These are phyloP conservation scores for Conidiobolus incongruus DNA, from an alignment of 371 early-diverging fungal species.

Conservation along the genomic window DNA sequence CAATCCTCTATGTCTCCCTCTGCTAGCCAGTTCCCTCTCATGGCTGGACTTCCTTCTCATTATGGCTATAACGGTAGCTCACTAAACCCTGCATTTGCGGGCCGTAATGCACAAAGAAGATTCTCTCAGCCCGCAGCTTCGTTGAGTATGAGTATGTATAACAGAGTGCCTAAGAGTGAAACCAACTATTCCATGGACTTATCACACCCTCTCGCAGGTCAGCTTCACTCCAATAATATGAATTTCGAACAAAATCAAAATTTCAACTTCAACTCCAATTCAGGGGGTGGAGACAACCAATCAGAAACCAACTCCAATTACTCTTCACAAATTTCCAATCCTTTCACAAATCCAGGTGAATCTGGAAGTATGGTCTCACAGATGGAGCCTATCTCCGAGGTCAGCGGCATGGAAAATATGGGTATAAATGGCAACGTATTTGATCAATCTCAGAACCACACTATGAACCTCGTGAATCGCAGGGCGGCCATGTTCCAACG, in stretches of 20 bases:
- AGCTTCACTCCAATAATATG: no score
- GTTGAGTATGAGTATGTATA: slow-evolving; percentile 1
- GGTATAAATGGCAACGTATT: background rate
- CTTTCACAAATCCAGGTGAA: no score
- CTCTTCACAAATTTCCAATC: background rate
- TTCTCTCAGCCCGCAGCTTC: slow-evolving; percentile 3
- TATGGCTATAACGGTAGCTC: background rate
- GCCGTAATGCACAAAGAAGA: slow-evolving; percentile 2
- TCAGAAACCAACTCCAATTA: background rate
- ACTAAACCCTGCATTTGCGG: background rate
- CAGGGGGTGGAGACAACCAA: no score
- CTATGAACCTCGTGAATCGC: background rate
- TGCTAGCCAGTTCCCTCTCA: background rate
- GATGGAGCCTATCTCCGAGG: no score
- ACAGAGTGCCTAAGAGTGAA: no score
- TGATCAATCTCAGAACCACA: background rate
- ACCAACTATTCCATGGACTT: no score
- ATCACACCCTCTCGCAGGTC: no score
- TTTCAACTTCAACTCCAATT: no score
- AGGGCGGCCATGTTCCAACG: background rate
- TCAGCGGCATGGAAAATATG: background rate
- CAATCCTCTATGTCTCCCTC: background rate
- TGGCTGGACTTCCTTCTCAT: background rate
- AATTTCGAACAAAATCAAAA: no score
- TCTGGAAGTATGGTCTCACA: background rate